Conservation (phyloP, 805 yeast species). For the Cyberlindnera mississippiensis region DNA sequence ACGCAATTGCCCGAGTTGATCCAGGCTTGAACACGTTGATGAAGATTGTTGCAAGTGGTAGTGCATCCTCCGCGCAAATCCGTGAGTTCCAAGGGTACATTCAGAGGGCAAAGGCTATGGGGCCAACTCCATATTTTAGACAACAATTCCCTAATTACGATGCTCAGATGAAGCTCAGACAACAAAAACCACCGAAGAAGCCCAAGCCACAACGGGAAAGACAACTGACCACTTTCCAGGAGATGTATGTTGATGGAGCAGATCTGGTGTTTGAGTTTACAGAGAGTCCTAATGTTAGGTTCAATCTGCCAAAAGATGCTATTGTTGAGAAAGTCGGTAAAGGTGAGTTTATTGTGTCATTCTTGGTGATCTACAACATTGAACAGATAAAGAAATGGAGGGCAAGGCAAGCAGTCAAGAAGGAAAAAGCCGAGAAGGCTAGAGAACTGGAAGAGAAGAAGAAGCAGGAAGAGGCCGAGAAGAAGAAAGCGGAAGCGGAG, state of each 20-base stretch:
- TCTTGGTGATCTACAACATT: constrained; percentile 29
- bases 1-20: constrained; percentile 75
- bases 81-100: constrained; percentile 77
- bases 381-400: constrained; percentile 25
- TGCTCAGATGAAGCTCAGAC: constrained; percentile 8
- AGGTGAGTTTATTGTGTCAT: constrained; percentile 35
- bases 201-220: constrained; percentile 39
- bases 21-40: constrained; percentile 63
- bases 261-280: constrained; percentile 80
- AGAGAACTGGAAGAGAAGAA: constrained; percentile 26
- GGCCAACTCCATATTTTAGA: constrained; percentile 41
- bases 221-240: constrained; percentile 73
- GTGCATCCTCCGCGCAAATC: constrained; percentile 68
- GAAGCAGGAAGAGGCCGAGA: constrained; percentile 22
- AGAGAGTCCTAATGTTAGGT: constrained; percentile 76
- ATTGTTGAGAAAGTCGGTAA: constrained; percentile 54
- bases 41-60: constrained; percentile 84
- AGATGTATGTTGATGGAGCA: constrained; percentile 61
- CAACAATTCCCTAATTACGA: constrained; percentile 25
- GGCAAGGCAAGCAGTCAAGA: constrained; percentile 17
- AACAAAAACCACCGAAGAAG: constrained; percentile 22
- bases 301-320: constrained; percentile 69
- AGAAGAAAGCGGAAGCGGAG: constrained; percentile 12
- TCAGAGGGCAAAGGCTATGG: constrained; percentile 73
- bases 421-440: constrained; percentile 24